Base-by-base conservation (phyloP, 176 grass and related monocot species). In the Bonia amplexicaulis region DNA sequence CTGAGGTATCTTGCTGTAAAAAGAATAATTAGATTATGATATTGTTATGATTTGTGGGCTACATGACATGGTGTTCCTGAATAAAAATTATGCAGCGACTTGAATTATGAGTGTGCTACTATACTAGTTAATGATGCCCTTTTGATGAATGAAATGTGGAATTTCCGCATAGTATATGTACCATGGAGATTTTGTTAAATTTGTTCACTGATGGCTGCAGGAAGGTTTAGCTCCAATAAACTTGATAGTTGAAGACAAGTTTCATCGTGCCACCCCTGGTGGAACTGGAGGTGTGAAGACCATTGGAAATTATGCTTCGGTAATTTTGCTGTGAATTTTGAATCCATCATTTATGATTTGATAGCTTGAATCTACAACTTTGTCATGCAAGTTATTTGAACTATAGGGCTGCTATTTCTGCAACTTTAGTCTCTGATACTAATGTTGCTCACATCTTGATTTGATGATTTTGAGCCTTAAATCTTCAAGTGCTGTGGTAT, bases 191-290 rank as follows among this genome's bases (percentile, higher is more conserved):
- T 23, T 59, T 19, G 2, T 80, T 79, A 33, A 69, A 87, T 31
- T 63, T 23, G 14, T 63, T 75, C 14, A 14, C 9, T 76, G 61
- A 48, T 83, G 16, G 26, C 29, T 80, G 69, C 91, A 98, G 96
- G 93, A 98, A 91, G 96, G 96, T 81, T 91, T 95, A 88, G 90
- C 96, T 35, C 96, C 93, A 37, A 93, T 98, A 87, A 92, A 98
- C 82, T 89, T 98, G 74, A 89, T 98, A 79, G 91, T 98, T 85
- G 93, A 95, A 94, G 85, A 89, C 66, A 87, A 92, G 11, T 93
- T 93, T 62, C 93, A 98, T 83, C 93, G 93, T 55, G 96, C 96
- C 26, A 48, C 93, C 16, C 91, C 89, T 83, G 96, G 96, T 87
- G 96, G 96, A 80, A 98, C 96, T 59, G 93, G 96, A 79, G 75